A percentile compares a stretch with the other conserved stretches of the same genome.
phyloP scores from a whole-genome alignment of 331 rosid genomes.

The Malus hybrid region DNA sequence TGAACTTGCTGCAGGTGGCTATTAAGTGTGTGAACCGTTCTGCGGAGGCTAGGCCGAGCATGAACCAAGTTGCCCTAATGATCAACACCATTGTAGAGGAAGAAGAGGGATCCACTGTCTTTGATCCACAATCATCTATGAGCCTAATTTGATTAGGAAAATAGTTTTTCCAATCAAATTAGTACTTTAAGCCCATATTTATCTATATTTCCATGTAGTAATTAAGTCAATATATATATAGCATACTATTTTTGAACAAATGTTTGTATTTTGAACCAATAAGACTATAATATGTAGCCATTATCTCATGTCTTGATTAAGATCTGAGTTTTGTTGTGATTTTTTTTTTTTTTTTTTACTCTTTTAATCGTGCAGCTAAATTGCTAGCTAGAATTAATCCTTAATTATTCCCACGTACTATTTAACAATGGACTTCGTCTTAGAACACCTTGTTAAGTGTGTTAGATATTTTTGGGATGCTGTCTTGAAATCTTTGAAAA shows the following conservation, averaged over 20 bases:
- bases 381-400: too few relatives aligned
- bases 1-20: too few relatives aligned
- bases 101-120: too few relatives aligned
- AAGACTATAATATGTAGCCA: not conserved
- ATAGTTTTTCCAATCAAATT: not conserved
- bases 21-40: too few relatives aligned
- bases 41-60: too few relatives aligned
- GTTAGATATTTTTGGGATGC: not conserved
- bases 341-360: too few relatives aligned
- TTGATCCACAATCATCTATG: not conserved
- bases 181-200: not conserved
- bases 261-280: not conserved
- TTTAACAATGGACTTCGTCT: too few relatives aligned
- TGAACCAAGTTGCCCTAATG: too few relatives aligned
- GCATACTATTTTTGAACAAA: not conserved
- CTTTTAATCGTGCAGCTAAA: too few relatives aligned
- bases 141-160: not conserved
- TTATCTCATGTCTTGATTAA: not conserved
- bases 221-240: not conserved
- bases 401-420: too few relatives aligned
- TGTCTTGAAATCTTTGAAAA: too few relatives aligned
- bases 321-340: not conserved
- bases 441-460: not conserved
- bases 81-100: too few relatives aligned
- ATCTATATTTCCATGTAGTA: not conserved